These are phyloP conservation scores for Oenanthe javanica DNA, from an alignment of 140 eudicot genomes.

Conservation along the genomic window DNA sequence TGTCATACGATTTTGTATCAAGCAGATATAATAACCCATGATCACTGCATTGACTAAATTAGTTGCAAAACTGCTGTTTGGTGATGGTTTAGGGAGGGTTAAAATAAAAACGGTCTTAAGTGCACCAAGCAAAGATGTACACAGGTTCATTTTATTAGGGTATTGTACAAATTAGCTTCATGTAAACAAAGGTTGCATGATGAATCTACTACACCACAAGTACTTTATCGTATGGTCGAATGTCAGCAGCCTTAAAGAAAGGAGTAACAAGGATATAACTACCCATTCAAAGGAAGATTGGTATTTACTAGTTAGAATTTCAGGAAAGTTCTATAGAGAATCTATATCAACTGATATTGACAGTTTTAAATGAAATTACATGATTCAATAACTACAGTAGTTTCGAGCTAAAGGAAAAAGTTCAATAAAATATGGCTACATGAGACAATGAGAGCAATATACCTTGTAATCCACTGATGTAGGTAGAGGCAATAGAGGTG, in stretches of 20 bases:
- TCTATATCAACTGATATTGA: not conserved
- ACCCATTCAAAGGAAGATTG: not conserved
- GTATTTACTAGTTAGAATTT: not conserved
- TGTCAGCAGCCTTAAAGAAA: not conserved
- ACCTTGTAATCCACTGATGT: slow-evolving; percentile 14
- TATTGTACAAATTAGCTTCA: not conserved
- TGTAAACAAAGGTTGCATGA: not conserved
- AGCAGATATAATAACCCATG: not conserved
- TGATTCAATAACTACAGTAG: not conserved
- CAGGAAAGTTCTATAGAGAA: not conserved
- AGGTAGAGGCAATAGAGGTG: slow-evolving; percentile 22
- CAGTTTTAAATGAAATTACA: not conserved
- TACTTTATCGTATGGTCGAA: not conserved
- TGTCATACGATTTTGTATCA: not conserved
- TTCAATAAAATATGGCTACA: not conserved
- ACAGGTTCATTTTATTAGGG: not conserved
- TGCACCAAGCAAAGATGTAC: not conserved
- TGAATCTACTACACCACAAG: not conserved
- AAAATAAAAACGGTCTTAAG: not conserved
- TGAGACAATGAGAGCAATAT: not conserved
- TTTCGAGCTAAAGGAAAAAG: not conserved
- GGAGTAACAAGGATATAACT: not conserved
- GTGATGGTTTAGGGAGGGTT: not conserved
- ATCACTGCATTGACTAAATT: not conserved
- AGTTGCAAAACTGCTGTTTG: not conserved